Evolutionary conservation across 164 flowering plant species (phyloP).

Genomic region (Amborella trichopoda): DNA sequence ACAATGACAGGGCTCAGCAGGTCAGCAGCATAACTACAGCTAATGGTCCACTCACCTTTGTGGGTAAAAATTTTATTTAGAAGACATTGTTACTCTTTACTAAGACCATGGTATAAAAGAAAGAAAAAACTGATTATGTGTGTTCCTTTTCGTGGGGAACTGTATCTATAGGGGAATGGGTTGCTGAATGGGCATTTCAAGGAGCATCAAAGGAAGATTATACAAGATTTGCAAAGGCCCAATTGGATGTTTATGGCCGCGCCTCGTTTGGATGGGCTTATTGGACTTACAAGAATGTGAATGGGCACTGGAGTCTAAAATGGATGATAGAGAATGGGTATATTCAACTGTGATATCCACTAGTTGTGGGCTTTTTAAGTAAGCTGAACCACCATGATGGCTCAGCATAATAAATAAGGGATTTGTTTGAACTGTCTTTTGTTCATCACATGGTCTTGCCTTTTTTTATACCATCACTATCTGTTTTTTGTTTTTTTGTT

Average conservation of each 20-base stretch:
- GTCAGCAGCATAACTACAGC: slow-evolving; percentile 26
- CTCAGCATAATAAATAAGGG: too few relatives aligned
- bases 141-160: too few relatives aligned
- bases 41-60: slow-evolving; percentile 52
- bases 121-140: too few relatives aligned
- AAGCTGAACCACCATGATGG: too few relatives aligned
- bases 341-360: too few relatives aligned
- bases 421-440: too few relatives aligned
- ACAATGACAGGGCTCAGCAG: slow-evolving; percentile 24
- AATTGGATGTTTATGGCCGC: slow-evolving; percentile 39
- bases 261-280: slow-evolving; percentile 78
- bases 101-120: too few relatives aligned
- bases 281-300: slow-evolving; percentile 48
- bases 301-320: slow-evolving; percentile 48
- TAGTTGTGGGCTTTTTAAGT: too few relatives aligned
- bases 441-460: too few relatives aligned
- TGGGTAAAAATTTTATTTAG: slow-evolving; percentile 38
- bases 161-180: slow-evolving; percentile 86
- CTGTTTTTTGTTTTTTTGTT: too few relatives aligned
- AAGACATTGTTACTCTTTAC: too few relatives aligned
- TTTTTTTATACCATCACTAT: too few relatives aligned
- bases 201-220: slow-evolving; percentile 44
- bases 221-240: slow-evolving; percentile 43
- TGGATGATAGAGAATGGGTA: slow-evolving; percentile 65
- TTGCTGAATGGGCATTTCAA: slow-evolving; percentile 50